Evolutionary conservation across 805 yeast genomes (phyloP), one percentile per base, ranked within the genome.

Genomic region (Myxozyma monticola): DNA sequence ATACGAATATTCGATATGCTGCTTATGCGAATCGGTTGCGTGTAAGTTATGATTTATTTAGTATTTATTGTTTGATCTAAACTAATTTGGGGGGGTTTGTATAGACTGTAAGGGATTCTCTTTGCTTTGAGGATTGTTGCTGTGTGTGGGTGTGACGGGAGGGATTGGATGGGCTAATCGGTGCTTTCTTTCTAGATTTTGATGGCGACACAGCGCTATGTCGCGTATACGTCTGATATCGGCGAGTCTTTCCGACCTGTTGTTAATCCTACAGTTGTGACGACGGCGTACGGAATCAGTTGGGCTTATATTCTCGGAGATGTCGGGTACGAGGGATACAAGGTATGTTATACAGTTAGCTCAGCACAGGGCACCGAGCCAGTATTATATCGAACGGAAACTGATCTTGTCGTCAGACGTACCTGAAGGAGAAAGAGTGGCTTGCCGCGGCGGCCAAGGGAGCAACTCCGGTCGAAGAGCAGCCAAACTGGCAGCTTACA

Each of bases 241-340:
- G 95, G 95, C 28, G 95, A 86, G 64, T 83, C 90, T 9, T 87
- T 86, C 69, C 75, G 95, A 45, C 93, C 93, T 0, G 83, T 86
- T 9, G 90, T 87, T 3, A 83, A 81, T 60, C 89, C 90, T 1
- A 57, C 60, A 29, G 50, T 83, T n/a, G 93, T 86, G 17, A 74
- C 69, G 12, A 54, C 78, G 2, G 83, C 91, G 25, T 86, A 86
- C 65, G 88, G 81, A 31, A 70, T 86, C 36, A 82, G 89, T 6
- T 87, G 93, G 93, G 69, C 78, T 1, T 86, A 86, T 63, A 74
- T 86, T 20, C 61, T 83, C 7, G 89, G 88, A 9, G 95, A 87
- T 68, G 90, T 85, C 15, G 74, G 80, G 3, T 83, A 76, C 59
- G 85, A 83, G 56, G 74, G 85, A 1, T 86, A 91, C 89, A 82